These are phyloP conservation scores for Lactarius tabidus DNA, from an alignment of 768 basidiomycete species.

Conservation along the genomic window DNA sequence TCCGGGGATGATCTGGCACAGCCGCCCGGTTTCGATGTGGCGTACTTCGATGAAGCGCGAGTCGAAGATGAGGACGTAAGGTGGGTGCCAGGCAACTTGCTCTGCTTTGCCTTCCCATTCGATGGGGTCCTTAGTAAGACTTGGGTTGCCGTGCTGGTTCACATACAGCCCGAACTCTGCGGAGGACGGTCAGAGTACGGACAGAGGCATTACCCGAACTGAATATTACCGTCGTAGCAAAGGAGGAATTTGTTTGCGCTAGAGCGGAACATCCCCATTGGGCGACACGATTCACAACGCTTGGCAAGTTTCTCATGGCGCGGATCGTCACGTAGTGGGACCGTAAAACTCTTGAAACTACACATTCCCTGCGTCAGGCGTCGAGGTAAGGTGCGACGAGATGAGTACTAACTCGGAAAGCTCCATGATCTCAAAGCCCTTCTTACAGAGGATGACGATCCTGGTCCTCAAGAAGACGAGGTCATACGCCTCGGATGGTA, in stretches of 20 bases:
- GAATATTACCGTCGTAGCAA: slow-evolving; percentile 72
- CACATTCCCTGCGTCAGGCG: slow-evolving; percentile 7
- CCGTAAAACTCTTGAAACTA: slow-evolving; percentile 85
- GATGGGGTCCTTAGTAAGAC: no score
- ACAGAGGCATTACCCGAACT: not conserved
- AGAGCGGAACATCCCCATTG: slow-evolving; percentile 87
- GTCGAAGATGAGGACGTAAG: no score
- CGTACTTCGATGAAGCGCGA: no score
- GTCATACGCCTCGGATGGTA: slow-evolving; percentile 87
- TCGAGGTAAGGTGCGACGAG: no score
- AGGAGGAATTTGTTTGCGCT: slow-evolving; percentile 86
- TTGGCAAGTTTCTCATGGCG: no score
- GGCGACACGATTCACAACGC: no score
- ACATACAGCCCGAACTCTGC: no score
- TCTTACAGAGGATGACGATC: slow-evolving; percentile 88
- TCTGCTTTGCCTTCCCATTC: no score
- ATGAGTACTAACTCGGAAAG: slow-evolving; percentile 67
- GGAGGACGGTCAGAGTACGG: slow-evolving; percentile 7
- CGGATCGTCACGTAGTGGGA: slow-evolving; percentile 77
- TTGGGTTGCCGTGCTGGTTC: no score
- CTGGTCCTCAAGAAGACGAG: slow-evolving; percentile 90
- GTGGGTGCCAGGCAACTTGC: no score
- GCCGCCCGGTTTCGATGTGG: no score
- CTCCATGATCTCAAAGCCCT: slow-evolving; percentile 98
- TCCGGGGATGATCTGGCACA: no score